phyloP scores from a whole-genome alignment of 75 land plant genomes.

The Ceratopteris richardii region DNA sequence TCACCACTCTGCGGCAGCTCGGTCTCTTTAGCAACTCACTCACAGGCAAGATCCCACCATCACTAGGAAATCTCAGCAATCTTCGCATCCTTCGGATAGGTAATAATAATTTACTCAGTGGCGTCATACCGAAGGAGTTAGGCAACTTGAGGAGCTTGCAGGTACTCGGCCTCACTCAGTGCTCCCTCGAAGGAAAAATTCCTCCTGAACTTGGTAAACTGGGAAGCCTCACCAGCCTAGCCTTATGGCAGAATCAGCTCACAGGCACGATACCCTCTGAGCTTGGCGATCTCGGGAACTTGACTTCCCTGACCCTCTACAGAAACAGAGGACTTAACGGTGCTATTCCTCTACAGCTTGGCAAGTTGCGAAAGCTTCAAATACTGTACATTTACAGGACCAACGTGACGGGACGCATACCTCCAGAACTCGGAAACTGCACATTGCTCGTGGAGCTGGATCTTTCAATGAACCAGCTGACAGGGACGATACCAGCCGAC shows the following conservation, averaged over 20 bases:
- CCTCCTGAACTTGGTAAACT: conserved; percentile 60
- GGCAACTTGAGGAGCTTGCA: conserved; percentile 42
- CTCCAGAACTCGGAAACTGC: conserved; percentile 10
- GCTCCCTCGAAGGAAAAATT: conserved; percentile 40
- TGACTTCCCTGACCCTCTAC: conserved; percentile 56
- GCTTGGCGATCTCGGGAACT: conserved; percentile 47
- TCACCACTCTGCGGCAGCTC: conserved; percentile 34
- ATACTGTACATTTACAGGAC: conserved; percentile 49
- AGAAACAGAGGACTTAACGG: conserved; percentile 43
- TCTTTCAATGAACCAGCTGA: conserved; percentile 9
- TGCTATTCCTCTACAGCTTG: conserved; percentile 50
- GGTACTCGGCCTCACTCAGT: conserved; percentile 60
- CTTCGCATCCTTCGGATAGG: conserved; percentile 50
- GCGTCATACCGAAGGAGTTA: conserved; percentile 56
- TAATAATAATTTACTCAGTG: conserved; percentile 53
- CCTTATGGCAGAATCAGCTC: conserved; percentile 46
- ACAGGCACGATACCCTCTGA: conserved; percentile 58
- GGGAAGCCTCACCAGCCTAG: conserved; percentile 33
- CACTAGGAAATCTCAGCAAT: conserved; percentile 50
- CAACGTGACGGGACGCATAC: conserved; percentile 43
- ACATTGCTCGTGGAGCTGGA: conserved; percentile 10
- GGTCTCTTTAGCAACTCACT: conserved; percentile 31
- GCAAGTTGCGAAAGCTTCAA: conserved; percentile 4
- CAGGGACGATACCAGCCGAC: conserved; percentile 14
- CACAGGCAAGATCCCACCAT: conserved; percentile 44